These are phyloP conservation scores for Myxozyma geophila DNA, from an alignment of 805 yeast genomes.

Conservation along the genomic window DNA sequence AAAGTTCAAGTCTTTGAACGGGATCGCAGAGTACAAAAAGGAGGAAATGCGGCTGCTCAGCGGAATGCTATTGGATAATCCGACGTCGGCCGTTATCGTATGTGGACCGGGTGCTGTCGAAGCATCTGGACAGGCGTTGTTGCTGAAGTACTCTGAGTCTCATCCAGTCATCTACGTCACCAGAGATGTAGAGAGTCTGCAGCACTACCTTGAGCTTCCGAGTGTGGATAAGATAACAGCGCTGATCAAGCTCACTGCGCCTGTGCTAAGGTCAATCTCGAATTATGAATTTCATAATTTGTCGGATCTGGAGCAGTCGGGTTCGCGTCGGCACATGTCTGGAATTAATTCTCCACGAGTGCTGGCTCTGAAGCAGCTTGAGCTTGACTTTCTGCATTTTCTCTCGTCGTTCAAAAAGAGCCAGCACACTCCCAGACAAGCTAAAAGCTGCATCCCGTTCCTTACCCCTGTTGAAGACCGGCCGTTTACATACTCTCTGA, in stretches of 20 bases:
- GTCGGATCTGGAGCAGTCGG: background rate
- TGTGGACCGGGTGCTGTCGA: background rate
- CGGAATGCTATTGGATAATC: background rate
- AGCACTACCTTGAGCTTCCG: conserved; percentile 72
- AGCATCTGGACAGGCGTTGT: conserved; percentile 60
- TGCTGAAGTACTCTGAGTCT: conserved; percentile 69
- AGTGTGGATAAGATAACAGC: conserved; percentile 87
- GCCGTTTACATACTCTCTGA: background rate
- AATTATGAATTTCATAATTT: conserved; percentile 23
- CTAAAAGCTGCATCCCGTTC: background rate
- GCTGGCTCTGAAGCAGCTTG: background rate
- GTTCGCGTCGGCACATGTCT: background rate
- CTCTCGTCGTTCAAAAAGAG: background rate
- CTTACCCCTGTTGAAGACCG: background rate
- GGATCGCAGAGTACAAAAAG: conserved; percentile 84
- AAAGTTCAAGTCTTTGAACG: conserved; percentile 60
- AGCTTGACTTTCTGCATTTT: conserved; percentile 13
- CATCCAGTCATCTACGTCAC: conserved; percentile 83
- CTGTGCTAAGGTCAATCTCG: conserved; percentile 62
- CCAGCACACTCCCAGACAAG: background rate
- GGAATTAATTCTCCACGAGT: background rate
- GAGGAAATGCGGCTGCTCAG: conserved; percentile 47
- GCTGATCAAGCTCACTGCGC: conserved; percentile 72
- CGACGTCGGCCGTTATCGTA: background rate
- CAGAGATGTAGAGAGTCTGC: conserved; percentile 79